Percentiles rank a stretch among this genome's conserved stretches.
Evolutionary conservation across 352 stramenopile species (phyloP).

Genomic region (Phytophthora sp.): DNA sequence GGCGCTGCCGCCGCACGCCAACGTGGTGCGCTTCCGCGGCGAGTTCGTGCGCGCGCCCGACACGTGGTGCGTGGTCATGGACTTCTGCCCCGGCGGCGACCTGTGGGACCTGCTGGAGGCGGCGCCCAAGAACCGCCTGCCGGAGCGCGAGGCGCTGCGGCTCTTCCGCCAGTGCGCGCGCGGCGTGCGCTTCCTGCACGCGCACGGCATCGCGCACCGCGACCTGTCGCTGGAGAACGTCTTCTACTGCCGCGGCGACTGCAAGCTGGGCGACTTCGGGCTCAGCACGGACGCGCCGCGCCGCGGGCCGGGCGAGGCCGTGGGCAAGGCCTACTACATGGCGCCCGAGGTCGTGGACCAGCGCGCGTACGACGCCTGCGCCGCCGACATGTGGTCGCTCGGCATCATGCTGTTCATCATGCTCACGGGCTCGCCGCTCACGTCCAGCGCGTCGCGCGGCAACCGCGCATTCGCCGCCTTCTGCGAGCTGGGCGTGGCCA

Average conservation of each 20-base stretch:
- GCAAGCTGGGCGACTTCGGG: slow-evolving; percentile 67
- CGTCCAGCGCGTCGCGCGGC: slow-evolving; percentile 26
- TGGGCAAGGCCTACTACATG: slow-evolving; percentile 32
- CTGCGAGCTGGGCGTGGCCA: slow-evolving; percentile 42
- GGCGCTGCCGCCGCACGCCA: slow-evolving; percentile 35
- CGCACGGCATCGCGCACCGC: not conserved
- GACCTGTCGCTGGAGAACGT: slow-evolving; percentile 49
- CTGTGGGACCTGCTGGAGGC: slow-evolving; percentile 43
- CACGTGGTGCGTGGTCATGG: slow-evolving; percentile 61
- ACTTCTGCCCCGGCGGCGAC: slow-evolving; percentile 58
- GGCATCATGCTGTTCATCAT: too few relatives aligned
- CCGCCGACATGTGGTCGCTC: slow-evolving; percentile 70
- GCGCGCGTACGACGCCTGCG: slow-evolving; percentile 45
- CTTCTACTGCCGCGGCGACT: slow-evolving; percentile 31
- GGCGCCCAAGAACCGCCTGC: slow-evolving; percentile 22
- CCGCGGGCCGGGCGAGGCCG: slow-evolving; percentile 23
- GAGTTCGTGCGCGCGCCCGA: slow-evolving; percentile 49
- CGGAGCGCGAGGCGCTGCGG: slow-evolving; percentile 20
- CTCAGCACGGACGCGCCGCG: slow-evolving; percentile 36
- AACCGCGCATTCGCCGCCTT: slow-evolving; percentile 48
- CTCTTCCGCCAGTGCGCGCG: slow-evolving; percentile 39
- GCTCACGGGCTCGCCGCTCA: slow-evolving; percentile 56
- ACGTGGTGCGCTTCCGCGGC: slow-evolving; percentile 47
- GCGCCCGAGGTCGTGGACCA: slow-evolving; percentile 44
- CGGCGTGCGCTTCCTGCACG: slow-evolving; percentile 46